Evolutionary conservation across 1,284 basidiomycete species (phyloP), one percentile per base, ranked within the genome.

Genomic region (Austroboletus novae-zelandiae): DNA sequence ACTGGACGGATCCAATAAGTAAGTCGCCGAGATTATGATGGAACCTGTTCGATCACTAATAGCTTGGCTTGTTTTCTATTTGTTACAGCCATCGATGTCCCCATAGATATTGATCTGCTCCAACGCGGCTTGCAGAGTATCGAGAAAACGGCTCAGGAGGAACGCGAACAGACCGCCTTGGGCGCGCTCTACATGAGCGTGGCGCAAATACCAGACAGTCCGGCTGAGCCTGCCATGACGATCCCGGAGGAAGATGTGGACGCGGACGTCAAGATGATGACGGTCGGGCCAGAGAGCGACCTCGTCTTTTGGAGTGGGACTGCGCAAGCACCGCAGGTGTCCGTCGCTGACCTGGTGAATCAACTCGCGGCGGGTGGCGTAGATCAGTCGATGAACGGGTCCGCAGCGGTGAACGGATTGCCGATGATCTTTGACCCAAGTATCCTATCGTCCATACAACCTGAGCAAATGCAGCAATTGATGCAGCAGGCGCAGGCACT

Each of bases 1-100:
- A 91, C 74, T 91, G 88, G 88, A 75, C 73, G 61, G 89, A 91
- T 62, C 88, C 87, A 56, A 66, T 77, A 60, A 73, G 89, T 91
- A 77, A 81, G 65, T 67, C 42, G 2, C 45, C 50, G 48, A 35
- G 48, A 53, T 55, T 36, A 42, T 54, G 35, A 56, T 36, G 36
- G 17, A 36, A 34, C 40, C 17, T 30, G 41, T 48, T 53, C 55
- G 56, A 65, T 56, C 52, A 41, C 59, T 61, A 53, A 61, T 45
- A 43, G 31, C 10, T 6, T 46, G 18, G 14, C 39, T 9, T 7
- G 41, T 42, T 7, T 3, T 11, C n/a, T 25, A 11, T 56, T 57
- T 52, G 43, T 35, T 61, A 47, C 63, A 89, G 86, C 70, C 40
- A 69, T 89, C 56, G 83, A 85, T 58, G 74, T 86, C 48, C 82